phyloP scores from a whole-genome alignment of 345 rosid species.

The Pugionium cornutum region DNA sequence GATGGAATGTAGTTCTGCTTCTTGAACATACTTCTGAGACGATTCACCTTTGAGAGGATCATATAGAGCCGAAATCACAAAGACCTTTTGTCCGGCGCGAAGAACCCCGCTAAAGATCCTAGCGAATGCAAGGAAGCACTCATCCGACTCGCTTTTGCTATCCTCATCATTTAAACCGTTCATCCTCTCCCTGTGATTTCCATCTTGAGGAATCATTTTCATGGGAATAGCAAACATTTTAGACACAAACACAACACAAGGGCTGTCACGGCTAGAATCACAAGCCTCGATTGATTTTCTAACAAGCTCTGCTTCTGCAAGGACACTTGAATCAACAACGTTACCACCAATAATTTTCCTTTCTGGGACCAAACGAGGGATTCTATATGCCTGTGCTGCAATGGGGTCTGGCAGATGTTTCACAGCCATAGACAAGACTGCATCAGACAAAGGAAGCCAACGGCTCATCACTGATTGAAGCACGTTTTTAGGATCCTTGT shows the following conservation, averaged over 20 bases:
- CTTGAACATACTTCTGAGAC: constrained; percentile 77
- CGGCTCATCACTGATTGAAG: constrained; percentile 86
- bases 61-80: constrained; percentile 78
- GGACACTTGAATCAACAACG: constrained; percentile 47
- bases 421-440: constrained; percentile 87
- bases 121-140: constrained; percentile 96
- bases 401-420: constrained; percentile 82
- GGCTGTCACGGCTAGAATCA: constrained; percentile 61
- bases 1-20: constrained; percentile 77
- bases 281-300: constrained; percentile 79
- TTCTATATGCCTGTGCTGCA: constrained; percentile 65
- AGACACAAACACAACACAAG: constrained; percentile 84
- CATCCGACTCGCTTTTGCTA: constrained; percentile 59
- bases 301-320: constrained; percentile 66
- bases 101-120: constrained; percentile 91
- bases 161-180: constrained; percentile 53
- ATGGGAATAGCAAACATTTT: constrained; percentile 91
- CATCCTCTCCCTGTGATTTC: constrained; percentile 67
- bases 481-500: constrained; percentile 77
- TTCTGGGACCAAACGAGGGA: constrained; percentile 74
- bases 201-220: constrained; percentile 75
- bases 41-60: constrained; percentile 76
- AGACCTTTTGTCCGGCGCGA: constrained; percentile 58
- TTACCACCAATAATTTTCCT: constrained; percentile 51
- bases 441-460: constrained; percentile 91